phyloP scores from a whole-genome alignment of 1,139 yeast genomes.

The Taphrina deformans region DNA sequence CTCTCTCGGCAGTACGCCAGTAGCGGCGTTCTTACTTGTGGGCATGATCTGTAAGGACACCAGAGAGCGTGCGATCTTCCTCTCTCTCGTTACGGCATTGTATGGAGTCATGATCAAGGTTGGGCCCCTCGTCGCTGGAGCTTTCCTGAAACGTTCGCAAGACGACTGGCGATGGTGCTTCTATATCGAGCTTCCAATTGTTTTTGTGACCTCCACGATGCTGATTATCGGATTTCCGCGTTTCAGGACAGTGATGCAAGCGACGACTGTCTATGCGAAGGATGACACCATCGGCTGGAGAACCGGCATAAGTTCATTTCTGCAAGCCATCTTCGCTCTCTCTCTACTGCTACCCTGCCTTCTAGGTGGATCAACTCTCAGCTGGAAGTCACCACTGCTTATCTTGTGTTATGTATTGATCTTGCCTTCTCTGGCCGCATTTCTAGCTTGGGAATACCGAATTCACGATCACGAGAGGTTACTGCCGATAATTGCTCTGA shows the following conservation, averaged over 20 bases:
- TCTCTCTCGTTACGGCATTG: constrained; percentile 11
- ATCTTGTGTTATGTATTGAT: constrained; percentile 4
- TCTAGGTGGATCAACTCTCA: neutral
- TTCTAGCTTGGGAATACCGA: constrained; percentile 6
- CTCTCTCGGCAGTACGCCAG: neutral
- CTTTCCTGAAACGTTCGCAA: neutral
- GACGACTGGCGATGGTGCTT: constrained; percentile 16
- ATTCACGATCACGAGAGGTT: constrained; percentile 6
- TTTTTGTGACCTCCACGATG: neutral
- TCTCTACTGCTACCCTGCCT: neutral
- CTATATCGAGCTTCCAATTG: constrained; percentile 2
- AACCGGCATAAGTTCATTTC: neutral
- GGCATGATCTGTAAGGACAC: constrained; percentile 16
- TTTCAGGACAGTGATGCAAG: neutral
- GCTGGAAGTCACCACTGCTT: neutral
- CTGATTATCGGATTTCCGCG: neutral
- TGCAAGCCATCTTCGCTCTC: neutral
- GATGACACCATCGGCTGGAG: neutral
- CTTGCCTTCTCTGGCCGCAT: neutral
- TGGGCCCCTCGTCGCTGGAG: constrained; percentile 20
- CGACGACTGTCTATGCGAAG: neutral
- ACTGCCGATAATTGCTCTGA: constrained; percentile 12
- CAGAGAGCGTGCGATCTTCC: neutral
- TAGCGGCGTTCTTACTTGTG: constrained; percentile 1
- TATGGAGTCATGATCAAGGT: constrained; percentile 30